Evolutionary conservation across 345 rosid species (phyloP), one percentile per base, ranked within the genome.

Genomic region (Euphorbia tirucalli): DNA sequence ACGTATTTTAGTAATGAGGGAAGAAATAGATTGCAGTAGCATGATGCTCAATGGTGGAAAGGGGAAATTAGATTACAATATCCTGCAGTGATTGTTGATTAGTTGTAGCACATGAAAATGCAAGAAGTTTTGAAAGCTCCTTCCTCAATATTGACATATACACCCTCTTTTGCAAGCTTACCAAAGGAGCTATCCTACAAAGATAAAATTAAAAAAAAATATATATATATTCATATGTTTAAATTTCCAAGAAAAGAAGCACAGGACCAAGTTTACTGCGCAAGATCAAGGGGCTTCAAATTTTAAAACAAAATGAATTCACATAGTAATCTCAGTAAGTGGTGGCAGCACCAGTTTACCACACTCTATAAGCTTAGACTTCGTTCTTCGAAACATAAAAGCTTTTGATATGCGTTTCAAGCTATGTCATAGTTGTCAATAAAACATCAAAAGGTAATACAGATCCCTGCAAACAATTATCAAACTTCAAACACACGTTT

Each of bases 351-450:
- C 85, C n/a, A n/a, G n/a, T n/a, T n/a, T n/a, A n/a, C n/a, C n/a
- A n/a, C n/a, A n/a, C n/a, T n/a, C n/a, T n/a, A n/a, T n/a, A n/a
- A n/a, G n/a, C n/a, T 83, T 77, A 62, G 89, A 69, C 81, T 83
- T 93, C 66, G 97, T 89, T 73, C 98, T 85, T 58, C 91, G 84
- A 71, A 93, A 86, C 98, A 93, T 93, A 75, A 93, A 93, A 70
- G 93, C 96, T 63, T 82, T 83, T 75, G 91, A 68, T 69, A 89
- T 69, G 71, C 63, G 74, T 69, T 68, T 81, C 90, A 66, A 54
- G 84, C 90, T 66, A 86, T 82, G 70, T 88, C 97, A 83, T 89
- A 93, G 95, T 89, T 50, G 98, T 90, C 87, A 90, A 75, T 37
- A 93, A 81, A 72, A 93, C 89, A 75, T 93, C 95, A 77, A 89